Conservation (phyloP, 768 basidiomycete species). For the Hypholoma fasciculare region DNA sequence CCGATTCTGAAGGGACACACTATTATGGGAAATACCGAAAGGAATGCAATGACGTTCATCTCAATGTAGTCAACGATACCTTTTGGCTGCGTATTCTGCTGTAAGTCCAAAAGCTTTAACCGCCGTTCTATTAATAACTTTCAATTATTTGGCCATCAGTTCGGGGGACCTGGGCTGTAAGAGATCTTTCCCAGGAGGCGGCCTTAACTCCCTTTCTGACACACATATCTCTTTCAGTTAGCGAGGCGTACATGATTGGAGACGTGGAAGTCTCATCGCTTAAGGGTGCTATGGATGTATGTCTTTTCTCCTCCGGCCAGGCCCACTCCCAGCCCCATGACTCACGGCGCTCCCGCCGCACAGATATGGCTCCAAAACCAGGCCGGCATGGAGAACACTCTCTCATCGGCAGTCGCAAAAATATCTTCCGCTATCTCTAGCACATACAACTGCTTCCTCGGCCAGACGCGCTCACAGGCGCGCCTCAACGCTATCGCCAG, state of each 20-base stretch:
- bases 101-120: constrained; percentile 34
- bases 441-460: constrained; percentile 71
- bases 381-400: constrained; percentile 53
- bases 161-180: constrained; percentile 69
- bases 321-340: neutral
- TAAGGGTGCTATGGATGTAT: constrained; percentile 62
- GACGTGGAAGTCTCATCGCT: constrained; percentile 63
- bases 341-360: constrained; percentile 12
- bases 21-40: constrained; percentile 60
- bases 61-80: constrained; percentile 57
- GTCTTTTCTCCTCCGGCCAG: constrained; percentile 23
- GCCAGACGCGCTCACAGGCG: constrained; percentile 71
- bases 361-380: constrained; percentile 73
- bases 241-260: constrained; percentile 76
- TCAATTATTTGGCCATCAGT: constrained; percentile 31
- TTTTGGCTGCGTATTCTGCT: constrained; percentile 71
- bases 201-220: constrained; percentile 2
- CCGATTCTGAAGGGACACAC: constrained; percentile 59
- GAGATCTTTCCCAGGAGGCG: constrained; percentile 19
- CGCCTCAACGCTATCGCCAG: constrained; percentile 83
- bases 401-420: constrained; percentile 56
- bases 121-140: constrained; percentile 8
- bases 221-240: constrained; percentile 43
- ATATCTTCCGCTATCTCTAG: constrained; percentile 59
- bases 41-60: constrained; percentile 60